These are phyloP conservation scores for Ogataea paradorogensis DNA, from an alignment of 805 yeast genomes.

Conservation along the genomic window DNA sequence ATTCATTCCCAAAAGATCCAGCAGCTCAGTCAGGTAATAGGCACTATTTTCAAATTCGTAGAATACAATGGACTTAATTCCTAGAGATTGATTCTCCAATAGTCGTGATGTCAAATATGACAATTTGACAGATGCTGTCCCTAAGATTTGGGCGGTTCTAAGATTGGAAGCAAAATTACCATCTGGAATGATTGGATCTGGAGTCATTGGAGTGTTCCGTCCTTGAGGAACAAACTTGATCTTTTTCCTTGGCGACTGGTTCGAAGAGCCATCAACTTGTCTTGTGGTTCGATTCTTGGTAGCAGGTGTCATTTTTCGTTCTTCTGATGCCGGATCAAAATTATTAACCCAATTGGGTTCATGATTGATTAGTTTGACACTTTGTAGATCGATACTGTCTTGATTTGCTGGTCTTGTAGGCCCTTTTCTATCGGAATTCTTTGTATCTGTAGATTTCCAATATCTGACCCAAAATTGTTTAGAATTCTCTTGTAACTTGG, in stretches of 20 bases:
- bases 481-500: slow-evolving; percentile 35
- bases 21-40: slow-evolving; percentile 59
- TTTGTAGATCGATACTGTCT: slow-evolving; percentile 31
- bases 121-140: slow-evolving; percentile 62
- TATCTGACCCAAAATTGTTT: slow-evolving; percentile 51
- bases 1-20: slow-evolving; percentile 58
- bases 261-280: neutral
- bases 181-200: slow-evolving; percentile 25
- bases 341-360: slow-evolving; percentile 27
- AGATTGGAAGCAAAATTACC: slow-evolving; percentile 22
- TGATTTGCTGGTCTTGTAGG: slow-evolving; percentile 5
- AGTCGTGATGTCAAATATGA: slow-evolving; percentile 56
- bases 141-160: slow-evolving; percentile 43
- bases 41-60: slow-evolving; percentile 74
- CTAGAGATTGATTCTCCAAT: slow-evolving; percentile 46
- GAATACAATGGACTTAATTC: slow-evolving; percentile 57
- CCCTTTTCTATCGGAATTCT: neutral
- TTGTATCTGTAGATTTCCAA: slow-evolving; percentile 37
- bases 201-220: slow-evolving; percentile 22
- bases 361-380: slow-evolving; percentile 26
- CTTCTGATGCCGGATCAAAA: slow-evolving; percentile 29
- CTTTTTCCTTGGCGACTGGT: slow-evolving; percentile 18
- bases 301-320: slow-evolving; percentile 6
- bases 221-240: slow-evolving; percentile 18
- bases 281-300: slow-evolving; percentile 2